Base-by-base conservation (phyloP, 1,139 yeast species). In the Sugiyamaella novakii region DNA sequence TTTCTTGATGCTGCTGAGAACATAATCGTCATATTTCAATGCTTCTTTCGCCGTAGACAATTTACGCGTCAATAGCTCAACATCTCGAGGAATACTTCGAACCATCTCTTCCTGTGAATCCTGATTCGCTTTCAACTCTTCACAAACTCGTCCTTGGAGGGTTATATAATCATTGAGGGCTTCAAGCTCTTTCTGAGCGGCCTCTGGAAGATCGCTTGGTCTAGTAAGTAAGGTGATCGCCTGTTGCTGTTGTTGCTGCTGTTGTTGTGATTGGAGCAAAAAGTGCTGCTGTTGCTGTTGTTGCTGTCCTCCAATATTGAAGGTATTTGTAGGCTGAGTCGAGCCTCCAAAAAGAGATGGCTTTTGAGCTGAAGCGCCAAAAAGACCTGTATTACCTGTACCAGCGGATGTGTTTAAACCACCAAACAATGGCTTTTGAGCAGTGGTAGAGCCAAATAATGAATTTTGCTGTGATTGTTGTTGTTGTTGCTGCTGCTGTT, bases 1-100 rank as follows among this genome's bases (percentile, higher is more conserved):
- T 24, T 59, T 54, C 47, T 76, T 76, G 57, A 78, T 69, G 24
- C 64, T 64, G 17, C 70, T 69, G 29, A 77, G 68, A 47, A 80
- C 82, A 15, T 80, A 77, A 49, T 82, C 72, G 63, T 86, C 94
- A 60, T 76, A 79, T 49, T 77, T 78, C 46, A 87, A 74, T 5
- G 92, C 89, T 64, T 83, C 91, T 50, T 76, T 79, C 8, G 87
- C 81, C 1, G 87, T 78, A 17, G 79, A 71, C 49, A 81, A 74
- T 59, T 83, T 83, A 58, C 82, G 77, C 49, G 77, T 76, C 52
- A 92, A 70, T 58, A 83, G 87, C 57, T 79, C 80, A 33, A 87
- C 84, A 63, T 94, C 98, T 52, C 87, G 78, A 12, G 97, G 96
- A 41, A 92, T 84, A 49, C 95, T 83, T 28, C 78, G 79, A 39